Percentiles rank a stretch among this genome's conserved stretches.
phyloP scores from a whole-genome alignment of 2,329 filamentous ascomycete species.

The Scolecobasidium constrictum region DNA sequence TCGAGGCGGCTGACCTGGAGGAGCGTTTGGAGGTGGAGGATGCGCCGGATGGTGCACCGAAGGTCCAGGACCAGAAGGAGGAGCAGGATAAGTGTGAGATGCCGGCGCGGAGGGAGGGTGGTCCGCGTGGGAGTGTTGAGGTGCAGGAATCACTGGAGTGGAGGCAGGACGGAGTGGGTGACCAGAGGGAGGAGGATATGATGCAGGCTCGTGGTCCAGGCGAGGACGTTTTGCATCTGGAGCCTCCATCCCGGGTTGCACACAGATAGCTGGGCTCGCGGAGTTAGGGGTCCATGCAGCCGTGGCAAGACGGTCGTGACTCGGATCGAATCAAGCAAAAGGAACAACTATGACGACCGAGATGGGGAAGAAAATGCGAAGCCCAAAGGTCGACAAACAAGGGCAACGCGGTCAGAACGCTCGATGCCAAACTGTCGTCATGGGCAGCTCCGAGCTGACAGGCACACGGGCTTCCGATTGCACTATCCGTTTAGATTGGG shows the following conservation, averaged over 20 bases:
- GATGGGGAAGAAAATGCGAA: background rate
- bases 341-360: background rate
- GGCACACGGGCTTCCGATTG: background rate
- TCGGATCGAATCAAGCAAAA: conserved; percentile 1
- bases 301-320: background rate
- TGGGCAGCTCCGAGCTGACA: background rate
- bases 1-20: background rate
- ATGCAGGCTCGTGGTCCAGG: conserved; percentile 6
- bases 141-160: conserved; percentile 3
- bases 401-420: background rate
- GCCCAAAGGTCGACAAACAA: background rate
- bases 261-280: conserved; percentile 4
- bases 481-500: conserved; percentile 4
- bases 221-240: conserved; percentile 9
- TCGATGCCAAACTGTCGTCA: background rate
- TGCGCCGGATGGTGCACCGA: background rate
- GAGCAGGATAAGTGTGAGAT: conserved; percentile 3
- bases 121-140: conserved; percentile 4
- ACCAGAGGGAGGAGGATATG: conserved; percentile 3
- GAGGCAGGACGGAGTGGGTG: conserved; percentile 4
- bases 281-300: background rate
- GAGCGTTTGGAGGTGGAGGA: background rate
- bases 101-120: conserved; percentile 1
- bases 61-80: background rate
- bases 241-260: conserved; percentile 7